A percentile compares a stretch with the other conserved stretches of the same genome.
These are phyloP conservation scores for Odontarrhena argentea DNA, from an alignment of 345 rosid genomes.

Conservation along the genomic window DNA sequence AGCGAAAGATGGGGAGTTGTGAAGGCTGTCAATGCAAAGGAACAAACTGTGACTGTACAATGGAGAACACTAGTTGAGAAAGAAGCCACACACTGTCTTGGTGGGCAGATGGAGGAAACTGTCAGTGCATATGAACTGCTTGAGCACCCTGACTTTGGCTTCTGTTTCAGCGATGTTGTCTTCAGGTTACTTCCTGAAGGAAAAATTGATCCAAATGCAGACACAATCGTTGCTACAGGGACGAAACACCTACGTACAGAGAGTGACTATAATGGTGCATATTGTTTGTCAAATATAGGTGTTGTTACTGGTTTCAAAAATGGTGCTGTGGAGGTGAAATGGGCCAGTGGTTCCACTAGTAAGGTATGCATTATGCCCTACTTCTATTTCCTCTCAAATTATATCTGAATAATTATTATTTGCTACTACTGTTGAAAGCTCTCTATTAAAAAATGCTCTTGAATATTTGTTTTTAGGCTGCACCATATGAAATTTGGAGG, in stretches of 20 bases:
- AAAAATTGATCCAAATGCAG: conserved; percentile 30
- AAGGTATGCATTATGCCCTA: conserved; percentile 53
- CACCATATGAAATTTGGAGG: conserved; percentile 70
- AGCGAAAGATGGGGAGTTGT: conserved; percentile 75
- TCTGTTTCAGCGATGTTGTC: conserved; percentile 72
- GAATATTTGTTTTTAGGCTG: conserved; percentile 54
- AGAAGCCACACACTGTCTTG: conserved; percentile 39
- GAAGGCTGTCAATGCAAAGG: conserved; percentile 66
- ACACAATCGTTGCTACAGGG: conserved; percentile 30
- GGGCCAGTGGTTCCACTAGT: conserved; percentile 69
- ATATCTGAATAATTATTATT: background rate
- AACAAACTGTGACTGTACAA: conserved; percentile 67
- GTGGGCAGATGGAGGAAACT: conserved; percentile 57
- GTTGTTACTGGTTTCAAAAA: conserved; percentile 67
- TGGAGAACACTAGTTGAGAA: conserved; percentile 53
- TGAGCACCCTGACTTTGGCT: conserved; percentile 83
- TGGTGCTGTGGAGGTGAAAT: conserved; percentile 73
- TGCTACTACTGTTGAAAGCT: background rate
- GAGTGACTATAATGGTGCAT: conserved; percentile 37
- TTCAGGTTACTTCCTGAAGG: conserved; percentile 45
- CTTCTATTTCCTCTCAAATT: conserved; percentile 1
- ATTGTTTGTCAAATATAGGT: conserved; percentile 64
- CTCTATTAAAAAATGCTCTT: background rate
- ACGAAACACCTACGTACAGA: conserved; percentile 32
- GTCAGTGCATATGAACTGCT: conserved; percentile 82